Percentiles rank a stretch among this genome's conserved stretches.
These are phyloP conservation scores for Neurospora tetrasperma DNA, from an alignment of 495 filamentous ascomycete genomes.

Conservation along the genomic window DNA sequence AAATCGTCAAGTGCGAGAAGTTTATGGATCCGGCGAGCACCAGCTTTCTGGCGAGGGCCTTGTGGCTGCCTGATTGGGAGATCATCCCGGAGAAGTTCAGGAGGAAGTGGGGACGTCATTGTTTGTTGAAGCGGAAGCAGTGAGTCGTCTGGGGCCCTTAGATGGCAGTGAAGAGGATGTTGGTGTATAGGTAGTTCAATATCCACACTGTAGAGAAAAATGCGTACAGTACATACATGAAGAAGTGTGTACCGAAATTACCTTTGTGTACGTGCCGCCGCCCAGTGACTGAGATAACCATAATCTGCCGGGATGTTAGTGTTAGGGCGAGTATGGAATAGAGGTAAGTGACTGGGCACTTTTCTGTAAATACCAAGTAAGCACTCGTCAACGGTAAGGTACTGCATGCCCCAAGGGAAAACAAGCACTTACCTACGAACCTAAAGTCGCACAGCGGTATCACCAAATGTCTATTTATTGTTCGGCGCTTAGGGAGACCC, in stretches of 20 bases:
- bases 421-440: no score
- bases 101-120: conserved; percentile 76
- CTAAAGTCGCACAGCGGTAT: no score
- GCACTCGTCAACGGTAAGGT: no score
- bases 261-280: neutral
- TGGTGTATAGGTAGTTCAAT: neutral
- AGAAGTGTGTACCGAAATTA: neutral
- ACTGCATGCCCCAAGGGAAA: no score
- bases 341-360: no score
- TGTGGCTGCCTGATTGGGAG: conserved; percentile 73
- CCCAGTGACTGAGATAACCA: neutral
- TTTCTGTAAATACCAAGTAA: no score
- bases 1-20: conserved; percentile 55
- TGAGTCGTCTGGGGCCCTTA: conserved; percentile 2
- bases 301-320: neutral
- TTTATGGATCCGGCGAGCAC: conserved; percentile 79
- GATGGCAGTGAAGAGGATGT: neutral
- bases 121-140: conserved; percentile 52
- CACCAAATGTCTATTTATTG: no score
- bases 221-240: neutral
- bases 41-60: conserved; percentile 57
- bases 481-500: no score
- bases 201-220: neutral
- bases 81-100: conserved; percentile 57
- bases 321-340: no score